These are phyloP conservation scores for Sclerotinia borealis DNA, from an alignment of 2,329 filamentous ascomycete species.

Conservation along the genomic window DNA sequence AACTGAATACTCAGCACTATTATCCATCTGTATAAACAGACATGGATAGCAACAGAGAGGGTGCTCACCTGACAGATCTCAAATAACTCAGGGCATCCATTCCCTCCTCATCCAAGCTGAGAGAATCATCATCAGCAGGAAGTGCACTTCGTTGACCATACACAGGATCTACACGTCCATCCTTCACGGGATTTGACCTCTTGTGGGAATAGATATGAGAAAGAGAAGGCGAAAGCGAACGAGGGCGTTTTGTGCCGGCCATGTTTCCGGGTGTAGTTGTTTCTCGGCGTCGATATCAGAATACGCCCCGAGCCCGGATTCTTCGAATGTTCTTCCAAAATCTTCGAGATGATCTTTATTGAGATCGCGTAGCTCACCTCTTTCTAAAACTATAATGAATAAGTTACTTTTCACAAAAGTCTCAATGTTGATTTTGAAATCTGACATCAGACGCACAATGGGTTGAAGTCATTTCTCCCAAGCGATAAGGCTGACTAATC, in stretches of 20 bases:
- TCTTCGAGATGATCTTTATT: not conserved
- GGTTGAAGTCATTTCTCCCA: too few species aligned
- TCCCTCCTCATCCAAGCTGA: conserved; percentile 59
- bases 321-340: not conserved
- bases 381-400: not conserved
- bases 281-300: not conserved
- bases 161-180: conserved; percentile 48
- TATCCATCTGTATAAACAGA: conserved; percentile 8
- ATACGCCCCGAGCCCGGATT: too few species aligned
- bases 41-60: not conserved
- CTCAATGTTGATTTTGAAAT: not conserved
- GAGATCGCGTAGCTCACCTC: not conserved
- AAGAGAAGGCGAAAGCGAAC: conserved; percentile 3
- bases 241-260: conserved; percentile 6
- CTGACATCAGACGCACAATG: not conserved
- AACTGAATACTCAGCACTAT: conserved; percentile 36
- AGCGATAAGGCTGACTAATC: conserved; percentile 6
- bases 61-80: conserved; percentile 60
- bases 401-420: not conserved
- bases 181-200: conserved; percentile 19
- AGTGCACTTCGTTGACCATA: conserved; percentile 71
- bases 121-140: conserved; percentile 50
- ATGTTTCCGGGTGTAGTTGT: not conserved
- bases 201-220: conserved; percentile 9
- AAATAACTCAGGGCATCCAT: conserved; percentile 63